A percentile compares a stretch with the other conserved stretches of the same genome.
Evolutionary conservation across 129 eudicot genomes (phyloP).

Genomic region (Flaveria sonorensis): DNA sequence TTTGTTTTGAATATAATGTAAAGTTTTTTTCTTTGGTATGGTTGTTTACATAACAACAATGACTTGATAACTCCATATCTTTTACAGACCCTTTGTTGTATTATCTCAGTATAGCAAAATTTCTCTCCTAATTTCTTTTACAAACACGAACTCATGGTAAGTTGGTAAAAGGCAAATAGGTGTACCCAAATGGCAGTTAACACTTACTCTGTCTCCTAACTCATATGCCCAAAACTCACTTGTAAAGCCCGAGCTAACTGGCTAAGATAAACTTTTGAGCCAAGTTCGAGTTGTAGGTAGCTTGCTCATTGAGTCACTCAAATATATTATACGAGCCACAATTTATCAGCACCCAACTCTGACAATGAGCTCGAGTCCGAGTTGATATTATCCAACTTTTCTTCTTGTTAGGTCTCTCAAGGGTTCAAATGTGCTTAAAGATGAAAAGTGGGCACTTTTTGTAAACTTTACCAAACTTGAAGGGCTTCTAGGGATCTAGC

Average conservation of each 20-base stretch:
- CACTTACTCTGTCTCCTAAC: too few species aligned
- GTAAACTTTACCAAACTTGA: conserved; percentile 22
- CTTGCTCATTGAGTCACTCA: not conserved
- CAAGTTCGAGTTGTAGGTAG: not conserved
- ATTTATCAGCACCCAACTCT: not conserved
- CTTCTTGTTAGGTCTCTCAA: not conserved
- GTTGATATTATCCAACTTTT: not conserved
- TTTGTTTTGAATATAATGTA: too few species aligned
- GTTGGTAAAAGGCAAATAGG: not conserved
- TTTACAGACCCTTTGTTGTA: too few species aligned
- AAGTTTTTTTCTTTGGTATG: too few species aligned
- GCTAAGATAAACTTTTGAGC: not conserved
- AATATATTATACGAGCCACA: not conserved
- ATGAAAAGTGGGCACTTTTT: not conserved
- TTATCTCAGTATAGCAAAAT: too few species aligned
- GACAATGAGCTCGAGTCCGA: not conserved
- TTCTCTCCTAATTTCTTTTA: not conserved
- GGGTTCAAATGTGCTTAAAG: not conserved
- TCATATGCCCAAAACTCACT: not conserved
- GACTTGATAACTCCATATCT: too few species aligned
- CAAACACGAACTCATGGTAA: not conserved
- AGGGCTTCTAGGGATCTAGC: conserved; percentile 25
- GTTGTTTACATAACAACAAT: too few species aligned
- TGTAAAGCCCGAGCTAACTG: not conserved
- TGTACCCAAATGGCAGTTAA: not conserved